phyloP scores from a whole-genome alignment of 805 yeast genomes.

The Yarrowia divulgata region DNA sequence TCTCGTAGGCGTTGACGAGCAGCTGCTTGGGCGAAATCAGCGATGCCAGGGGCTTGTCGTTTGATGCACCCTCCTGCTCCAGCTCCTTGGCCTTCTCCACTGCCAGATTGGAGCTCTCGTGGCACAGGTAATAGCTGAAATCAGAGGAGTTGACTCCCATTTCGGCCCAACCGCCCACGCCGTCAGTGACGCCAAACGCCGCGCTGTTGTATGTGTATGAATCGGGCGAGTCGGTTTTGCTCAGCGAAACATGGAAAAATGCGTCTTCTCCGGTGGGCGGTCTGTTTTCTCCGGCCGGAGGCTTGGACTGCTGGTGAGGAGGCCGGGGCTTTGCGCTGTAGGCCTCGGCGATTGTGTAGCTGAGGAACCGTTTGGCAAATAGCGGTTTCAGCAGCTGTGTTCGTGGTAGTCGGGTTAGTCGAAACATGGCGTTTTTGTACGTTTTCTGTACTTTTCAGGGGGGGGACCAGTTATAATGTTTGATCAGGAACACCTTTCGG shows the following conservation, averaged over 20 bases:
- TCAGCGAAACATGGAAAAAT: slow-evolving; percentile 32
- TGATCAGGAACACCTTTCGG: background rate
- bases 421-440: slow-evolving; percentile 5
- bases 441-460: too few species aligned
- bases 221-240: slow-evolving; percentile 23
- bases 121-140: slow-evolving; percentile 80
- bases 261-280: slow-evolving; percentile 39
- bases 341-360: slow-evolving; percentile 39
- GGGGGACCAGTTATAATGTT: background rate
- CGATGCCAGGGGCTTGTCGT: slow-evolving; percentile 30
- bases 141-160: slow-evolving; percentile 90
- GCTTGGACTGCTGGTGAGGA: slow-evolving; percentile 32
- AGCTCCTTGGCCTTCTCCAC: slow-evolving; percentile 48
- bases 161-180: slow-evolving; percentile 97
- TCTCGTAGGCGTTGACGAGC: slow-evolving; percentile 62
- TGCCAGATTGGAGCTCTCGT: slow-evolving; percentile 54
- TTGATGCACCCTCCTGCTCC: background rate
- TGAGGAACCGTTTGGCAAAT: slow-evolving; percentile 13
- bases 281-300: slow-evolving; percentile 27
- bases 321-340: slow-evolving; percentile 39
- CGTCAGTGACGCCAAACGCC: slow-evolving; percentile 66
- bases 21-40: slow-evolving; percentile 56
- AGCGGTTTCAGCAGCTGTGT: background rate
- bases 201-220: slow-evolving; percentile 27
- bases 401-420: slow-evolving; percentile 19